phyloP scores from a whole-genome alignment of 495 filamentous ascomycete genomes.

The Podospora australis region DNA sequence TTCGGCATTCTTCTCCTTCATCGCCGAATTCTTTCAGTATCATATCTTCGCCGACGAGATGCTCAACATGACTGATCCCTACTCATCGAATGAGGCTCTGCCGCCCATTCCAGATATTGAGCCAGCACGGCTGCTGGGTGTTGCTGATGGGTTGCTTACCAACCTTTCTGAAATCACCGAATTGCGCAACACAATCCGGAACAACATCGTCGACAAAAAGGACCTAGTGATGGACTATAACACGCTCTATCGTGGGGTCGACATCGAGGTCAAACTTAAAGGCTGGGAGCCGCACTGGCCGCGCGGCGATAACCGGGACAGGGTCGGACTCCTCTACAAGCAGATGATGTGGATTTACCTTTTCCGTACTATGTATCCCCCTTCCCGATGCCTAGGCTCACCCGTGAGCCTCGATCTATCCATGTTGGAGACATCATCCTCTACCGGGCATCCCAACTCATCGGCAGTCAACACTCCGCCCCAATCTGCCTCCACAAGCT shows the following conservation, averaged over 20 bases:
- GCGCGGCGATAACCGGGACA: constrained; percentile 63
- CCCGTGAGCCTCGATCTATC: constrained; percentile 21
- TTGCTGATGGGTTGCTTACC: constrained; percentile 78
- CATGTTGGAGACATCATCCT: constrained; percentile 8
- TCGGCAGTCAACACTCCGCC: constrained; percentile 32
- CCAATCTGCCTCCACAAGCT: constrained; percentile 35
- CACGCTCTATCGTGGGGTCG: constrained; percentile 64
- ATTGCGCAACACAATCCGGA: constrained; percentile 69
- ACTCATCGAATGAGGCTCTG: constrained; percentile 52
- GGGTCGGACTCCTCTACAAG: constrained; percentile 75
- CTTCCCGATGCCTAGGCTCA: constrained; percentile 28
- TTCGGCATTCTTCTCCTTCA: constrained; percentile 66
- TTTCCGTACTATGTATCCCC: constrained; percentile 75
- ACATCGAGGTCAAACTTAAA: constrained; percentile 70
- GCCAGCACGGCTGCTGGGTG: constrained; percentile 71
- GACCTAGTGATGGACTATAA: constrained; percentile 71
- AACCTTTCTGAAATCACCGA: constrained; percentile 75
- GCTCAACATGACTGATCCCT: constrained; percentile 54
- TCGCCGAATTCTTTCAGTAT: constrained; percentile 90
- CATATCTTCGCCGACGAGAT: constrained; percentile 79
- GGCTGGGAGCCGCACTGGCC: constrained; percentile 69
- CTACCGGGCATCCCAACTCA: constrained; percentile 10
- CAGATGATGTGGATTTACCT: constrained; percentile 91
- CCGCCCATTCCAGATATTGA: constrained; percentile 66
- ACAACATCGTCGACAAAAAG: constrained; percentile 53